Conservation (phyloP, 2,329 filamentous ascomycete genomes). For the Leptographium wingfieldii region DNA sequence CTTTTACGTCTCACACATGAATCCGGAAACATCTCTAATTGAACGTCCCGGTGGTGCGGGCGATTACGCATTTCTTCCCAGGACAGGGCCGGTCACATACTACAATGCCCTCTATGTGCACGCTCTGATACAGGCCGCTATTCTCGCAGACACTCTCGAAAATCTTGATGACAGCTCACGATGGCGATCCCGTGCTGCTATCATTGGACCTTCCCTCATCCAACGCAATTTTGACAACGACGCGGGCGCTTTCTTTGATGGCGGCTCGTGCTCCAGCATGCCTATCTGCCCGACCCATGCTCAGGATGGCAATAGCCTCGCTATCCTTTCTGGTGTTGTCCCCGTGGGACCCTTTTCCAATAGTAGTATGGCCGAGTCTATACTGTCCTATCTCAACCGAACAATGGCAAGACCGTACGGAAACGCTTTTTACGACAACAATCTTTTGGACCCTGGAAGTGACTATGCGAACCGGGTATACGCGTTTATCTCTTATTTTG, state of each 20-base stretch:
- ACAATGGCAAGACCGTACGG: conserved; percentile 28
- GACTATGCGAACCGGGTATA: conserved; percentile 34
- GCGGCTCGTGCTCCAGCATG: conserved; percentile 17
- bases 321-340: conserved; percentile 26
- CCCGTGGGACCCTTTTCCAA: conserved; percentile 13
- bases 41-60: conserved; percentile 32
- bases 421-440: conserved; percentile 39
- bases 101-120: conserved; percentile 39
- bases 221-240: conserved; percentile 27
- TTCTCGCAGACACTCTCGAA: conserved; percentile 24
- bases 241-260: conserved; percentile 33
- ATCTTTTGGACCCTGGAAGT: conserved; percentile 18
- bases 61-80: conserved; percentile 37
- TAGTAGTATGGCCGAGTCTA: conserved; percentile 17
- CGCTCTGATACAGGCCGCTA: conserved; percentile 30
- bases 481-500: conserved; percentile 40
- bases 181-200: conserved; percentile 26
- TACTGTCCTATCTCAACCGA: conserved; percentile 27
- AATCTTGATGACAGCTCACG: conserved; percentile 21
- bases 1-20: conserved; percentile 32
- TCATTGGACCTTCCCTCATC: conserved; percentile 23
- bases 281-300: conserved; percentile 26
- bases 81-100: conserved; percentile 35
- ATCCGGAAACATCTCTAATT: conserved; percentile 24
- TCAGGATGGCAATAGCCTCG: conserved; percentile 38